Evolutionary conservation across 495 filamentous ascomycete species (phyloP).

Genomic region (Podospora pseudoanserina): DNA sequence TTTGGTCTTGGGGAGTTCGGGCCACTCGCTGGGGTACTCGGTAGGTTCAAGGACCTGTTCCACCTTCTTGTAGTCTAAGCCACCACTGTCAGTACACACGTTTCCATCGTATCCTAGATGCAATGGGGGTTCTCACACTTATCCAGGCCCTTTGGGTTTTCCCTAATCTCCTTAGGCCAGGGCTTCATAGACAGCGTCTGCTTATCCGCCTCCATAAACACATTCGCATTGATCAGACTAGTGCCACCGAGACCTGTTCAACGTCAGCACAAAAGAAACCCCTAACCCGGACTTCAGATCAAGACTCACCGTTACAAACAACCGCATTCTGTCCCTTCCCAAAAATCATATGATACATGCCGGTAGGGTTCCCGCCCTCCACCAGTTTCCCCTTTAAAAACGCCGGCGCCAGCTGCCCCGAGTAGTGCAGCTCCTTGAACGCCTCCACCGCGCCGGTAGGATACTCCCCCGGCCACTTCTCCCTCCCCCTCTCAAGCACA

Average conservation of each 20-base stretch:
- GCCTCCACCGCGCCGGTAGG: conserved; percentile 46
- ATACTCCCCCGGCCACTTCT: conserved; percentile 65
- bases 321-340: conserved; percentile 65
- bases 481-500: conserved; percentile 59
- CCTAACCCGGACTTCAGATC: neutral
- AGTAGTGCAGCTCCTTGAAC: conserved; percentile 46
- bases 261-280: neutral
- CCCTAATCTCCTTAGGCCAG: conserved; percentile 59
- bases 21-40: conserved; percentile 55
- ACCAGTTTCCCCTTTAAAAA: conserved; percentile 39
- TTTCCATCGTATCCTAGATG: conserved; percentile 14
- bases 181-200: conserved; percentile 49
- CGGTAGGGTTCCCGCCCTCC: conserved; percentile 52
- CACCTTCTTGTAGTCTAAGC: conserved; percentile 52
- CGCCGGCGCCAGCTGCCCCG: conserved; percentile 50
- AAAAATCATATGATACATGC: conserved; percentile 60
- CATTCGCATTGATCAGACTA: conserved; percentile 64
- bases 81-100: neutral
- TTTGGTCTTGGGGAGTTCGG: conserved; percentile 51
- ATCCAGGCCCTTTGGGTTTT: conserved; percentile 42
- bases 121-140: conserved; percentile 43
- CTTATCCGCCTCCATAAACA: conserved; percentile 59
- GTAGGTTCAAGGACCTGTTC: conserved; percentile 56
- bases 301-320: conserved; percentile 56
- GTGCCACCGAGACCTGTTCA: conserved; percentile 57